Evolutionary conservation across 2,329 filamentous ascomycete species (phyloP).

Genomic region (Blastomyces emzantsi): DNA sequence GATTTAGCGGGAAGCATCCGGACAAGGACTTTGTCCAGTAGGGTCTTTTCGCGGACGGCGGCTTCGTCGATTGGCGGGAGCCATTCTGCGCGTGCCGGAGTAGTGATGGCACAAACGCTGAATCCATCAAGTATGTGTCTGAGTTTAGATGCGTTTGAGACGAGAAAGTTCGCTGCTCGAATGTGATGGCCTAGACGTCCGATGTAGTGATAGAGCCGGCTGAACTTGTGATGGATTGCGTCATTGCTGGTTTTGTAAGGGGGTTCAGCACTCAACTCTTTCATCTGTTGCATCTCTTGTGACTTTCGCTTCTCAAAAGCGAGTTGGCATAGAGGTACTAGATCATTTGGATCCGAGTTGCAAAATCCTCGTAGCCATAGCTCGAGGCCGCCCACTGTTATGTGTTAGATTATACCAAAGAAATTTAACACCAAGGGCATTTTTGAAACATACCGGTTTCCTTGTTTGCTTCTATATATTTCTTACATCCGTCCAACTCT

Average conservation of each 20-base stretch:
- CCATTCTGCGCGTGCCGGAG: conserved; percentile 9
- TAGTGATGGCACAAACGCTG: conserved; percentile 19
- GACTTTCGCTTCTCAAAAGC: conserved; percentile 15
- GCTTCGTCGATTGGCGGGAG: conserved; percentile 15
- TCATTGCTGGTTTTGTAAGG: background rate
- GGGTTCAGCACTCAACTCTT: conserved; percentile 1
- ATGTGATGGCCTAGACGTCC: conserved; percentile 40
- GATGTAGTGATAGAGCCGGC: conserved; percentile 33
- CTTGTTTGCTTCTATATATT: background rate
- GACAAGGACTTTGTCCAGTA: conserved; percentile 19
- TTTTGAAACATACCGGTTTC: conserved; percentile 2
- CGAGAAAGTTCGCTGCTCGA: conserved; percentile 32
- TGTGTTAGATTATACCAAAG: background rate
- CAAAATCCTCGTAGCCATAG: conserved; percentile 7
- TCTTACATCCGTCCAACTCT: background rate
- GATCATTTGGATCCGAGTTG: conserved; percentile 6
- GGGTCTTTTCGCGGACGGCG: conserved; percentile 14
- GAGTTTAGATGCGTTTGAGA: conserved; percentile 28
- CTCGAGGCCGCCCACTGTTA: conserved; percentile 8
- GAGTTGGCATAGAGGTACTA: conserved; percentile 14
- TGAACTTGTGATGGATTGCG: conserved; percentile 19
- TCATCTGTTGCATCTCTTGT: conserved; percentile 1
- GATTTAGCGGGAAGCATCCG: conserved; percentile 21
- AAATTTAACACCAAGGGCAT: no score
- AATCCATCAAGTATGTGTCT: conserved; percentile 26